These are phyloP conservation scores for Boletus rex-veris DNA, from an alignment of 768 basidiomycete species.

Conservation along the genomic window DNA sequence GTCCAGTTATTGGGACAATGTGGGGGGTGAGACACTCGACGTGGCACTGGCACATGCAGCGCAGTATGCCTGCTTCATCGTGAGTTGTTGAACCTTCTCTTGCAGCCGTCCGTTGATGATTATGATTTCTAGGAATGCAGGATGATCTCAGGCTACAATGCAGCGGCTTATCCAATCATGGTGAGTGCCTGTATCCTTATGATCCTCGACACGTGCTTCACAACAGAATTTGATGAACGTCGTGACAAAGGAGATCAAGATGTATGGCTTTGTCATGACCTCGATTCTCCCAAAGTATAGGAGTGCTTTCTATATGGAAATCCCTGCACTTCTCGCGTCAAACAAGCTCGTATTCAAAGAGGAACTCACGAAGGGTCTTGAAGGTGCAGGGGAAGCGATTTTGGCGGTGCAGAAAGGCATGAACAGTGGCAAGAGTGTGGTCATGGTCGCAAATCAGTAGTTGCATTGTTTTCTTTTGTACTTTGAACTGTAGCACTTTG, in stretches of 20 bases:
- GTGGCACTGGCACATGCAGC: slow-evolving; percentile 1
- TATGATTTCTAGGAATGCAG: neutral
- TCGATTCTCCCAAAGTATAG: neutral
- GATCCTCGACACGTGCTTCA: neutral
- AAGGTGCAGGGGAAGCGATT: neutral
- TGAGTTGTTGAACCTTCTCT: neutral
- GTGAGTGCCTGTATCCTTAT: neutral
- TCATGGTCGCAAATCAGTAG: neutral
- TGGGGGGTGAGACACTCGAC: slow-evolving; percentile 2
- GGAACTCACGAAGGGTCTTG: slow-evolving; percentile 1
- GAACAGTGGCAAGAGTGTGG: neutral
- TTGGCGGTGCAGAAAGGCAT: slow-evolving; percentile 3
- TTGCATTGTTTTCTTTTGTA: neutral
- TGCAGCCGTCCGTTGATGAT: neutral
- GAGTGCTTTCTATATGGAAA: neutral
- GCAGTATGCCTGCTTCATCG: slow-evolving; percentile 3
- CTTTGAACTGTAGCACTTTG: neutral
- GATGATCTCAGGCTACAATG: neutral
- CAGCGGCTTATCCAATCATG: neutral
- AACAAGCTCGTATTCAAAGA: neutral
- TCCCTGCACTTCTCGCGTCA: slow-evolving; percentile 1
- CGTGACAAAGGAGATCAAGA: neutral
- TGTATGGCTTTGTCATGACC: neutral
- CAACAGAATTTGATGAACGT: slow-evolving; percentile 1
- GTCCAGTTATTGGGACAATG: slow-evolving; percentile 2